Percentiles rank a stretch among this genome's conserved stretches.
These are phyloP conservation scores for Penicillium sumatraense DNA, from an alignment of 2,329 filamentous ascomycete genomes.

Conservation along the genomic window DNA sequence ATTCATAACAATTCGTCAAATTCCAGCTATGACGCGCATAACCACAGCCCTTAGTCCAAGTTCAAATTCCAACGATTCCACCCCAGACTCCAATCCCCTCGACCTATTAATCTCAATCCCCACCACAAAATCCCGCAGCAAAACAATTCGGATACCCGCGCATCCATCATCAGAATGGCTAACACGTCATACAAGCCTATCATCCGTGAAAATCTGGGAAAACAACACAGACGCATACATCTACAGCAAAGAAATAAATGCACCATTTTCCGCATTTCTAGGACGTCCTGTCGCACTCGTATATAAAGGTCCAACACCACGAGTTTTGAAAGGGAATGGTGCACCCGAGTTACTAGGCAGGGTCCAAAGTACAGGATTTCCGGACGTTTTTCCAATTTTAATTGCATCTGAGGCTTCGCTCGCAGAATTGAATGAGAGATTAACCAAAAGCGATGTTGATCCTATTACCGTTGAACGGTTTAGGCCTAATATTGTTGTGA, in stretches of 20 bases:
- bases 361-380: slow-evolving; percentile 60
- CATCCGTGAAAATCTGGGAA: slow-evolving; percentile 62
- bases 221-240: slow-evolving; percentile 61
- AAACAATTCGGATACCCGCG: slow-evolving; percentile 57
- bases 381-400: slow-evolving; percentile 63
- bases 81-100: slow-evolving; percentile 46
- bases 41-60: slow-evolving; percentile 58
- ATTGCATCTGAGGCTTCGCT: slow-evolving; percentile 62
- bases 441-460: slow-evolving; percentile 48
- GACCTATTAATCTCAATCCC: slow-evolving; percentile 53
- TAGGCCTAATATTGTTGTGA: slow-evolving; percentile 66
- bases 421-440: slow-evolving; percentile 60
- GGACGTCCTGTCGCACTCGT: slow-evolving; percentile 60
- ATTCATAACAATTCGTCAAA: slow-evolving; percentile 67
- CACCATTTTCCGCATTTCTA: slow-evolving; percentile 61
- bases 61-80: too few species aligned
- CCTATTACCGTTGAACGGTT: slow-evolving; percentile 66
- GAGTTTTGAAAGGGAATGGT: slow-evolving; percentile 62
- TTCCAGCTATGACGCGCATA: slow-evolving; percentile 67
- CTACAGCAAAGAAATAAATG: slow-evolving; percentile 58
- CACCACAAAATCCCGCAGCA: slow-evolving; percentile 44
- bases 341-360: slow-evolving; percentile 58
- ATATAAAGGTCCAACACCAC: slow-evolving; percentile 64
- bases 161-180: slow-evolving; percentile 61
- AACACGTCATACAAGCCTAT: slow-evolving; percentile 55